Percentiles rank a stretch among this genome's conserved stretches.
Conservation (phyloP, 805 yeast genomes). For the Yarrowia sp. region DNA sequence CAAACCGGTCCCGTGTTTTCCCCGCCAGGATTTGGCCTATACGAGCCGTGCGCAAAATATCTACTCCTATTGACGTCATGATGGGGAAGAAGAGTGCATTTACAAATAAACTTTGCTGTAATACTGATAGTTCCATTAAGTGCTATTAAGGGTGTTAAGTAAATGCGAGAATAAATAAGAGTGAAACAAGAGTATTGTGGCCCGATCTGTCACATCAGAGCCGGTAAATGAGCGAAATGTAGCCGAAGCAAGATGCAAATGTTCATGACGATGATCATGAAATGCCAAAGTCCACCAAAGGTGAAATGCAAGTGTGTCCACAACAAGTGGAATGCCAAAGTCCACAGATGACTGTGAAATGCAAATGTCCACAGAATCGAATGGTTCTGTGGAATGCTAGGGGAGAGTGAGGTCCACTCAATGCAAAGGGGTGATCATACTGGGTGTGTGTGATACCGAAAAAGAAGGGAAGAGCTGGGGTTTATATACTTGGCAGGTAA, state of each 20-base stretch:
- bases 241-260: background rate
- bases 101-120: background rate
- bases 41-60: constrained; percentile 12
- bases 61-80: constrained; percentile 24
- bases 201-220: too few relatives aligned
- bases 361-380: background rate
- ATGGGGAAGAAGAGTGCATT: background rate
- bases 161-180: background rate
- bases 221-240: too few relatives aligned
- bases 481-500: background rate
- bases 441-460: background rate
- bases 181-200: too few relatives aligned
- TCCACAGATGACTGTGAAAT: background rate
- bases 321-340: background rate
- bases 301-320: background rate
- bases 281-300: background rate
- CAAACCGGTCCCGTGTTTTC: constrained; percentile 38
- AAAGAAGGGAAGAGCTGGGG: background rate
- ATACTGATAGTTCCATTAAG: background rate
- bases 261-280: background rate
- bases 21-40: constrained; percentile 11
- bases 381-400: background rate
- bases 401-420: background rate
- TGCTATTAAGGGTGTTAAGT: background rate
- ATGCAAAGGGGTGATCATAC: constrained; percentile 9